Base-by-base conservation (phyloP, 257 asterid genomes). In the Ballota nigra region DNA sequence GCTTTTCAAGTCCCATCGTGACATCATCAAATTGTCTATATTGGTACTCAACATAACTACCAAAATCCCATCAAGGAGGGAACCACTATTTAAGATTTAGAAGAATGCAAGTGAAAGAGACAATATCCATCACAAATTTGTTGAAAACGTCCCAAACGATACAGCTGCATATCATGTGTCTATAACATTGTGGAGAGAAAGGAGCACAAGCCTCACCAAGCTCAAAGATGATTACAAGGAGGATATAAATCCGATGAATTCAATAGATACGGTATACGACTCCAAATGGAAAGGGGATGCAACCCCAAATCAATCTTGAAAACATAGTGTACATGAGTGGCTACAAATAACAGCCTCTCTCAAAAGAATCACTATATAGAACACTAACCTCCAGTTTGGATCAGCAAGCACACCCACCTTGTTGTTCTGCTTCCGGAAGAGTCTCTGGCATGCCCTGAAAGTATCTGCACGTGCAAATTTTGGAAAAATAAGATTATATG, bases 361-460 rank as follows among this genome's bases (percentile, higher is more conserved):
- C 61, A 51, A 60, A 68, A 73, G 59, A 76, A 72, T 58, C 66
- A 52, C 80, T 22, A 43, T 15, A 71, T 52, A 62, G 33, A 31
- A 58, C 23, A 58, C 71, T 76, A 69, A 36, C 34, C 41, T 71
- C 45, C 71, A 56, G 31, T 59, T 70, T 22, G 51, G 61, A 76
- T 89, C 86, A 93, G 84, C 98, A 93, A 3, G 96, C 94, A 56
- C 97, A 93, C 10, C 96, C 96, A 45, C 98, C 96, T 75, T 83
- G 86, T 78, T 87, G 97, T 75, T 87, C 97, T 0, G 87, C 74
- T 75, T 91, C 98, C 19, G 97, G 81, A 61, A 86, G 89, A 45
- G 83, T 83, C 73, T 94, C 98, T 0, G 96, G 96, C 67, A 91
- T 87, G 78, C 86, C 84, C 69, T 89, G 97, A 74, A 91, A 94